Base-by-base conservation (phyloP, 257 asterid species). In the Solanum habrochaites region DNA sequence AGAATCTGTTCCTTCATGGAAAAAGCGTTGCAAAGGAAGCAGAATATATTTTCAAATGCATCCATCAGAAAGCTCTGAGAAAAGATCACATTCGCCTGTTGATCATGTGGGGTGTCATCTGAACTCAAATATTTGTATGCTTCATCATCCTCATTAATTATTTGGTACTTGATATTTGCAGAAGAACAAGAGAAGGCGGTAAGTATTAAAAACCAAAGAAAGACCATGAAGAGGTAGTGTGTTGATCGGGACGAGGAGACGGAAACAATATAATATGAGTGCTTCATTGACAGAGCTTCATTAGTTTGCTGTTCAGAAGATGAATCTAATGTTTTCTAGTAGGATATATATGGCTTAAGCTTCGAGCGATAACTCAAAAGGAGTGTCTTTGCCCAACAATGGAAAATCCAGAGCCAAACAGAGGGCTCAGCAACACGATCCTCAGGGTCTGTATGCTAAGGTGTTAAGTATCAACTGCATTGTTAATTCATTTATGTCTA, bases 361-460 rank as follows among this genome's bases (percentile, higher is more conserved):
- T 77, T n/a, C 47, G 39, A 87, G 58, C 58, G 86, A 93, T 10
- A 90, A 89, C 86, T 88, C 93, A 58, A 91, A 90, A 16, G 94
- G 92, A 78, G 84, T 89, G 93, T 7, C 90, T 74, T 91, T 23
- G 2, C 66, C 84, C 10, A 45, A n/a, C n/a, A n/a, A 45, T 15
- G 42, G 84, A 12, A 96, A 95, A 87, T 83, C 90, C 56, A 95
- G 92, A 88, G 94, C 91, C 75, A n/a, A 90, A 86, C 88, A 93
- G 95, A 87, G n/a, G 95, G 95, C 1, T 82, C 96, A 37, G 99
- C 98, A 67, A 95, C 98, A 75, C n/a, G 99, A 96, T 86, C 92
- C 98, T 10, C 99, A 96, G 85, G 95, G 99, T 91, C 90, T 95
- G 69, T 95, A 95, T 90, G 99, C 99, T 78, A 94, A 98, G 94